A percentile compares a stretch with the other conserved stretches of the same genome.
These are phyloP conservation scores for Exophiala spinifera DNA, from an alignment of 2,329 filamentous ascomycete species.

Conservation along the genomic window DNA sequence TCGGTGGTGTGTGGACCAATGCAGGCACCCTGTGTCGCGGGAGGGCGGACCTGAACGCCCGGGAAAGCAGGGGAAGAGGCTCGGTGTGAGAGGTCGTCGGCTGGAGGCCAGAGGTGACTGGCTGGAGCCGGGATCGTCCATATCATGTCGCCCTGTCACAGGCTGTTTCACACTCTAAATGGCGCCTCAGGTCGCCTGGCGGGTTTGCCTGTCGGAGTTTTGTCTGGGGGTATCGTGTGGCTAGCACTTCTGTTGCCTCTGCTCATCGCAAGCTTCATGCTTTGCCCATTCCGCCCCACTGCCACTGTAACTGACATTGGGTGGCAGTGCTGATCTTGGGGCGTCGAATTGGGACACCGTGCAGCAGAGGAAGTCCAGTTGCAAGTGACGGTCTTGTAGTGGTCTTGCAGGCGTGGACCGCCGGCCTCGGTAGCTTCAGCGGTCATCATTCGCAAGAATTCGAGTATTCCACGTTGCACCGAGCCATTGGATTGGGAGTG, in stretches of 20 bases:
- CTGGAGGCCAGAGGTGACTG: conserved; percentile 19
- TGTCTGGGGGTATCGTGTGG: not conserved
- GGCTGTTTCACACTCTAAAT: conserved; percentile 19
- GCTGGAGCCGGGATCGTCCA: conserved; percentile 5
- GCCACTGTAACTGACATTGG: conserved; percentile 17
- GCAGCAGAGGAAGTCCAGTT: conserved; percentile 22
- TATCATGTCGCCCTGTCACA: conserved; percentile 16
- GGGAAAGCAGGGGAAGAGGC: conserved; percentile 12
- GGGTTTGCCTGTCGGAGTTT: conserved; percentile 4
- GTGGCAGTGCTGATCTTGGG: conserved; percentile 24
- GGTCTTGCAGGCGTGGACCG: conserved; percentile 15
- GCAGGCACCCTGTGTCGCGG: conserved; percentile 20
- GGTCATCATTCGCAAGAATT: conserved; percentile 17
- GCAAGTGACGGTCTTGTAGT: conserved; percentile 3
- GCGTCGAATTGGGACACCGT: conserved; percentile 21
- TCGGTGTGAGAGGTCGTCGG: conserved; percentile 23
- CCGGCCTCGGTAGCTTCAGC: conserved; percentile 7
- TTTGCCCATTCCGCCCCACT: conserved; percentile 14
- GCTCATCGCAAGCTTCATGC: conserved; percentile 8
- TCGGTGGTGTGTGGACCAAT: conserved; percentile 16
- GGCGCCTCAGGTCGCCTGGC: conserved; percentile 16
- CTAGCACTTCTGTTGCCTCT: conserved; percentile 11
- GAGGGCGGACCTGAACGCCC: conserved; percentile 21
- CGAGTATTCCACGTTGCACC: conserved; percentile 24
- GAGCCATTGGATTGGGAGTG: conserved; percentile 20